A percentile compares a stretch with the other conserved stretches of the same genome.
Evolutionary conservation across 768 basidiomycete genomes (phyloP).

Genomic region (Lactarius tabidus): DNA sequence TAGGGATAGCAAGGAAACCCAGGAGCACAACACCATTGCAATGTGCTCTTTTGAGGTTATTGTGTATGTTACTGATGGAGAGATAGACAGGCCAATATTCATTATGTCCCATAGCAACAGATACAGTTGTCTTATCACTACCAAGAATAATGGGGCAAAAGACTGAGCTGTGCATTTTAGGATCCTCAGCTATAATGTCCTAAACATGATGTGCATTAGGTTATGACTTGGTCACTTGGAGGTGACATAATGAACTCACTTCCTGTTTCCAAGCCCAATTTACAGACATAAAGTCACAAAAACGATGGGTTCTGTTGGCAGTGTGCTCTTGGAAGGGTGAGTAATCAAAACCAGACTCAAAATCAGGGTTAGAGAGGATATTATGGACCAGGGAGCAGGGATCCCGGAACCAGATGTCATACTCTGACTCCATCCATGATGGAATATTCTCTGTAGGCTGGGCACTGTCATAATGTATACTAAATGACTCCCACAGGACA

Average conservation of each 20-base stretch:
- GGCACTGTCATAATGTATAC: too few relatives aligned
- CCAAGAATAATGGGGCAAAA: constrained; percentile 27
- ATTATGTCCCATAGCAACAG: constrained; percentile 28
- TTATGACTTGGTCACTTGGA: too few relatives aligned
- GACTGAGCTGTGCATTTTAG: constrained; percentile 15
- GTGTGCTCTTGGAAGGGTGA: too few relatives aligned
- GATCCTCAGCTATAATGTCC: constrained; percentile 6
- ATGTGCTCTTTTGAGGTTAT: constrained; percentile 28
- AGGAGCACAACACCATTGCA: constrained; percentile 28
- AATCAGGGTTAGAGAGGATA: too few relatives aligned
- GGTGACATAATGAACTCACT: constrained; percentile 21
- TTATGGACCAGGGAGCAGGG: too few relatives aligned
- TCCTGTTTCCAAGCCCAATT: constrained; percentile 41
- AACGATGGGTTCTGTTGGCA: too few relatives aligned
- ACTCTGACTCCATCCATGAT: too few relatives aligned
- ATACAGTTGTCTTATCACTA: constrained; percentile 31
- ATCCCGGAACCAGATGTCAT: too few relatives aligned
- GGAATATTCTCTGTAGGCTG: too few relatives aligned
- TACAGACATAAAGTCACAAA: constrained; percentile 39
- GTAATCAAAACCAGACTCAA: too few relatives aligned
- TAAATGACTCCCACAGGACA: too few relatives aligned
- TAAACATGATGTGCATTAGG: too few relatives aligned
- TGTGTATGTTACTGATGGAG: constrained; percentile 28
- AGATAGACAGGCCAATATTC: constrained; percentile 30
- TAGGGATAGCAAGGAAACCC: constrained; percentile 33